Conservation (phyloP, 805 yeast species). For the Teunomyces stri region DNA sequence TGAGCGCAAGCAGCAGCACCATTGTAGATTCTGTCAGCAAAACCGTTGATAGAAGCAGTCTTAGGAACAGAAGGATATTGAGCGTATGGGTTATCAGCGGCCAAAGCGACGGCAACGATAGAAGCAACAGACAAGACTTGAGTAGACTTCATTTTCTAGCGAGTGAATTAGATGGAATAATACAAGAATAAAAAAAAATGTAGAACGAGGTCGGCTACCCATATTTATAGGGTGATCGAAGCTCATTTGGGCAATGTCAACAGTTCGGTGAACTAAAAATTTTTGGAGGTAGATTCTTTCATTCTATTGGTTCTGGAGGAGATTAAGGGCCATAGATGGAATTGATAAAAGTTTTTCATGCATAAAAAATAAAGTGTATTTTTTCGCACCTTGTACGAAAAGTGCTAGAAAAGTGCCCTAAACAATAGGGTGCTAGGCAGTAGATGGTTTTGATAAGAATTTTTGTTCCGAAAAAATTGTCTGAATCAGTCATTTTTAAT, state of each 20-base stretch:
- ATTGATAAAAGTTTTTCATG: not conserved
- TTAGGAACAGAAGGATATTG: slow-evolving; percentile 48
- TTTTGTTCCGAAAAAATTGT: not conserved
- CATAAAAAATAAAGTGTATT: not conserved
- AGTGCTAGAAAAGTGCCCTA: not conserved
- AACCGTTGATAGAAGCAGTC: slow-evolving; percentile 47
- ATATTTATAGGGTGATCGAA: not conserved
- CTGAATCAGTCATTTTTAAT: not conserved
- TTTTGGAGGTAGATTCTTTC: not conserved
- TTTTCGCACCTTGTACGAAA: not conserved
- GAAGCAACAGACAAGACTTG: slow-evolving; percentile 5
- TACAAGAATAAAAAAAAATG: not conserved
- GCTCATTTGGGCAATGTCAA: not conserved
- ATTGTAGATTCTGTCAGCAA: slow-evolving; percentile 43
- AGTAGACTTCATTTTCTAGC: slow-evolving; percentile 2
- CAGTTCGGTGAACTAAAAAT: not conserved
- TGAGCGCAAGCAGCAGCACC: slow-evolving; percentile 42
- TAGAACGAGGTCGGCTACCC: not conserved
- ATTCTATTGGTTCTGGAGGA: not conserved
- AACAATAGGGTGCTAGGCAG: not conserved
- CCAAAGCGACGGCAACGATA: slow-evolving; percentile 7
- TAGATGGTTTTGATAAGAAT: not conserved
- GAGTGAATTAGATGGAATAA: not conserved
- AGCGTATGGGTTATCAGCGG: slow-evolving; percentile 32
- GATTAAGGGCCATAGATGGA: not conserved